Base-by-base conservation (phyloP, 352 stramenopile genomes). In the Pythium aquatile region DNA sequence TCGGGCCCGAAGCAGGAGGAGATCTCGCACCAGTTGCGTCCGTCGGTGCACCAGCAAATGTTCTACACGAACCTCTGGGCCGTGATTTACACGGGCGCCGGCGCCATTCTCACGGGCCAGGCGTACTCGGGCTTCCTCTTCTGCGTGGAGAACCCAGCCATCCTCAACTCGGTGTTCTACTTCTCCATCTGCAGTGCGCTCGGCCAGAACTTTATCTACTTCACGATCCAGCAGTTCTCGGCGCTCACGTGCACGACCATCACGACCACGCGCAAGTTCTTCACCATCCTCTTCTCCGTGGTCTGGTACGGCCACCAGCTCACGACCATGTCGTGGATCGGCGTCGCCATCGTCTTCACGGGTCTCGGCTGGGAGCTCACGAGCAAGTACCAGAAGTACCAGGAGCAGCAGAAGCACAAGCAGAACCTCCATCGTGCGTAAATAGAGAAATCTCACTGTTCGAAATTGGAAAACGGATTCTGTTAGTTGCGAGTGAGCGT, bases 241-340 rank as follows among this genome's bases (percentile, higher is more conserved):
- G 95, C 97, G 44, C 88, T 99, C 40, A 97, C 98, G 58, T 98
- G 96, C 74, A 99, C 97, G 37, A 99, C 97, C 37, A 98, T 99
- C 66, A 99, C 98, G 33, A 99, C 98, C 1, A 99, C 97, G 61
- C 87, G 98, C 75, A 99, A 99, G 82, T 99, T 99, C 76, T 99
- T 99, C 72, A 99, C 94, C 10, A 98, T 99, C 46, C 77, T 99
- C 28, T 93, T 99, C 69, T 99, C 93, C 24, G 97, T 99, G 16
- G 72, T 99, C 20, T 93, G 97, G 74, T 98, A 98, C 73, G 96
- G 96, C 26, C 95, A 99, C 83, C 64, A 88, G 35, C 88, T 99
- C 51, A 93, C 78, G 65, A 61, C 71, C 60, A 88, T 96, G 79
- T 97, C 96, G 72, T 98, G 96, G 96, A 66, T 87, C 29, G 86